Base-by-base conservation (phyloP, 371 early-diverging fungal species). In the Sporodiniella umbellata region DNA sequence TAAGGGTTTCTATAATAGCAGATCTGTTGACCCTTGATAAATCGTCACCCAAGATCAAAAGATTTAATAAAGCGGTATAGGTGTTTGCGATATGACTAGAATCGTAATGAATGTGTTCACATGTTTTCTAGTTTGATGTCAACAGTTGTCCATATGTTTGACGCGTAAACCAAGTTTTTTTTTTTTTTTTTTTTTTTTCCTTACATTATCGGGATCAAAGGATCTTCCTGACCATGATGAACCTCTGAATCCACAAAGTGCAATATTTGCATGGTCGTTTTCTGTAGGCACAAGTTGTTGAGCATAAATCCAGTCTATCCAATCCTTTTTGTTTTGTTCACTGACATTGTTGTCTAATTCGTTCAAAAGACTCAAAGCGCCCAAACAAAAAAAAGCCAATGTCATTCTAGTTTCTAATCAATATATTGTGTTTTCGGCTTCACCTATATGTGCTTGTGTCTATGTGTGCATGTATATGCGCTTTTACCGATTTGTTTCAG, bases 281-380 rank as follows among this genome's bases (percentile, higher is more conserved):
- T 66, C 38, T 17, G 66, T 60, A 3, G 78, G 72, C 5, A 70
- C 46, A 7, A 95, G 73, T 62, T 96, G 97, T 67, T 94, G 95
- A 18, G 87, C 88, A 74, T 98, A 98, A 30, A 96, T 86, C 98
- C 98, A 98, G 19, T 96, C 94, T 33, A 96, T 84, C 84, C 89
- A 89, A n/a, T 70, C 81, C 4, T 60, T 39, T 46, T 79, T 80
- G 54, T 87, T 66, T 45, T 78, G 70, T 10, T 64, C 68, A 0
- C 77, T 48, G 10, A 90, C 46, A 6, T 45, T 53, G 2, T 60
- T 60, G 4, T 89, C 89, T 7, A 92, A 62, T 19, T 64, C 78
- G 4, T 85, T 84, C 19, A 95, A 71, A 8, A 95, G 68, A 28
- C 92, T 91, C 43, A 98, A 70, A 1, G 87, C 90, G 10, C 79